Conservation (phyloP, 768 basidiomycete genomes). For the Myochromella boudieri region DNA sequence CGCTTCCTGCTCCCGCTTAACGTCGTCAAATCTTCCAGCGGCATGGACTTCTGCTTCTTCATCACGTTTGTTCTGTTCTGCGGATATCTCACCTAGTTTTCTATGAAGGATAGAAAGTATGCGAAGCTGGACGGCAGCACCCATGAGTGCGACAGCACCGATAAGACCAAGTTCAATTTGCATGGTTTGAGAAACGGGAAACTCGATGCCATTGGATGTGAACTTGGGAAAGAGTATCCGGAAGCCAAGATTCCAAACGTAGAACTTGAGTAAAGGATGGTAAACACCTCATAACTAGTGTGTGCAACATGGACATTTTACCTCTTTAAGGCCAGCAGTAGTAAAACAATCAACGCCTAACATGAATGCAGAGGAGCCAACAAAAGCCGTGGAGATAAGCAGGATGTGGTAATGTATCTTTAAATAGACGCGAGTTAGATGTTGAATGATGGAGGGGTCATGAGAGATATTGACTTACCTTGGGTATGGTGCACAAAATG, state of each 20-base stretch:
- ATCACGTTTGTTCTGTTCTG: slow-evolving; percentile 71
- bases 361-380: slow-evolving; percentile 89
- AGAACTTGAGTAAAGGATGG: slow-evolving; percentile 74
- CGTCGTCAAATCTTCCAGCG: slow-evolving; percentile 61
- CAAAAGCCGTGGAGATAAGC: slow-evolving; percentile 83
- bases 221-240: slow-evolving; percentile 77
- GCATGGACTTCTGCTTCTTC: slow-evolving; percentile 76
- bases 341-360: slow-evolving; percentile 94
- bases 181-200: slow-evolving; percentile 89
- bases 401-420: slow-evolving; percentile 84
- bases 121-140: slow-evolving; percentile 86
- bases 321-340: slow-evolving; percentile 91
- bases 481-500: slow-evolving; percentile 80
- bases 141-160: slow-evolving; percentile 81
- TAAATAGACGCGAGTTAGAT: slow-evolving; percentile 15
- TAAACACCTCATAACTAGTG: not conserved
- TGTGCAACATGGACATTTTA: slow-evolving; percentile 26
- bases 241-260: slow-evolving; percentile 95
- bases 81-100: slow-evolving; percentile 77
- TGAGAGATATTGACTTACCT: slow-evolving; percentile 32
- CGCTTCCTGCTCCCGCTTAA: slow-evolving; percentile 69
- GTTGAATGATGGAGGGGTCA: slow-evolving; percentile 5
- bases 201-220: slow-evolving; percentile 60
- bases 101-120: slow-evolving; percentile 78
- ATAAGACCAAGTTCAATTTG: slow-evolving; percentile 90